Evolutionary conservation across 164 flowering plant species (phyloP).

Genomic region (Protea cynaroides): DNA sequence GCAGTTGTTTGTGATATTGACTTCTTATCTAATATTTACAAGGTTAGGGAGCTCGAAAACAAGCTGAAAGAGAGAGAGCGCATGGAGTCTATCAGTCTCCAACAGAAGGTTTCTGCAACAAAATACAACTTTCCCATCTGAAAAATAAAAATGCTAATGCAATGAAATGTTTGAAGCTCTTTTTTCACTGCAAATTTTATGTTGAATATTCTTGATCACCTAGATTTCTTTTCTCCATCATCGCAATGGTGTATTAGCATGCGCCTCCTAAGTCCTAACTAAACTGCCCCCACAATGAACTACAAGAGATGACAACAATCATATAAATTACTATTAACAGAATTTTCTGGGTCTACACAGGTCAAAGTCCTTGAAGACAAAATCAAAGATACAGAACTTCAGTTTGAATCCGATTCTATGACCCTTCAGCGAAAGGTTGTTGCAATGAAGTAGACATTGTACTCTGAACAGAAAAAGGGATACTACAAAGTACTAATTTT

Average conservation of each 20-base stretch:
- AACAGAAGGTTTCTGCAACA: slow-evolving; percentile 51
- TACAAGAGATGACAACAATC: no score
- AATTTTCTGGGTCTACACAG: slow-evolving; percentile 16
- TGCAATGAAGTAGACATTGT: not conserved
- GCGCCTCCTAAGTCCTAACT: no score
- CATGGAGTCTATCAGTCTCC: slow-evolving; percentile 26
- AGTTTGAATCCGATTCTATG: slow-evolving; percentile 32
- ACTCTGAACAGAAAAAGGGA: not conserved
- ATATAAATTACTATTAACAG: no score
- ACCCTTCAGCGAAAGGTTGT: slow-evolving; percentile 65
- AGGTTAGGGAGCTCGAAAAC: slow-evolving; percentile 32
- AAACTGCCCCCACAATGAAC: no score
- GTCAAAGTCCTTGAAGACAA: slow-evolving; percentile 51
- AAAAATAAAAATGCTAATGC: not conserved
- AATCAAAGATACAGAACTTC: slow-evolving; percentile 41
- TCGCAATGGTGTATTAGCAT: no score
- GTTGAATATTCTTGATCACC: no score
- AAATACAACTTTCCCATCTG: not conserved
- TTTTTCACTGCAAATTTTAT: no score
- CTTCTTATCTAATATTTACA: not conserved
- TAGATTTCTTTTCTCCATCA: no score
- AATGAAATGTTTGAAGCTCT: no score
- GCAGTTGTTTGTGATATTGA: not conserved
- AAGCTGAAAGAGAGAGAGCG: slow-evolving; percentile 19
- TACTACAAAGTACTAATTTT: not conserved